phyloP scores from a whole-genome alignment of 2,329 filamentous ascomycete genomes.

The Celoporthe dispersa region DNA sequence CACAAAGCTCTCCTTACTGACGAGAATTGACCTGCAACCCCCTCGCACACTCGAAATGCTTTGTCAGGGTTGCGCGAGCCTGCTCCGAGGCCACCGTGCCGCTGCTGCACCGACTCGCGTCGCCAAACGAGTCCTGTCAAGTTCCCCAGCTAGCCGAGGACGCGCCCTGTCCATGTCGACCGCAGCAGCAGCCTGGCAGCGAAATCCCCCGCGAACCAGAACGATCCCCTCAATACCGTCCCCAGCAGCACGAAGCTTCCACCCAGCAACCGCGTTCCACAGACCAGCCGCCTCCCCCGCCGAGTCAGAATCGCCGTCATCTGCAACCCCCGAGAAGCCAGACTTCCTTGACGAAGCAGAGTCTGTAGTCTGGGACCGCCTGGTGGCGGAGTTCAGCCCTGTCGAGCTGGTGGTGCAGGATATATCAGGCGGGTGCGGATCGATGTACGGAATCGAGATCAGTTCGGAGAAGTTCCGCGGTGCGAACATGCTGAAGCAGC shows the following conservation, averaged over 20 bases:
- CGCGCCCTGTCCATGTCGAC: conserved; percentile 4
- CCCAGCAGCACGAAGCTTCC: neutral
- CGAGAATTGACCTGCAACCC: neutral
- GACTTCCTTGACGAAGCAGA: conserved; percentile 60
- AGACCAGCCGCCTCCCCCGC: conserved; percentile 37
- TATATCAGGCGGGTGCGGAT: conserved; percentile 81
- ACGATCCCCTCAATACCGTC: neutral
- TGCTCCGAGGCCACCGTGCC: conserved; percentile 13
- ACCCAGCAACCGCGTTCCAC: conserved; percentile 36
- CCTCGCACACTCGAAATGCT: conserved; percentile 12
- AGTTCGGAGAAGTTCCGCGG: conserved; percentile 73
- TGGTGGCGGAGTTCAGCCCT: conserved; percentile 54
- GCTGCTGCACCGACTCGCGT: neutral
- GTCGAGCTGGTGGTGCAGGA: conserved; percentile 70
- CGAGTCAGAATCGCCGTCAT: conserved; percentile 25
- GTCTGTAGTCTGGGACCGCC: conserved; percentile 60
- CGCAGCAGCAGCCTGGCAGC: conserved; percentile 3
- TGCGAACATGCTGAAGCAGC: conserved; percentile 76
- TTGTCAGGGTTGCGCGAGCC: conserved; percentile 21
- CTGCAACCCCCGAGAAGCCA: conserved; percentile 46
- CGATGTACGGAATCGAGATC: conserved; percentile 86
- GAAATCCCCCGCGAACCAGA: neutral
- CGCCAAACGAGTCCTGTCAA: conserved; percentile 14
- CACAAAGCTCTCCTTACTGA: no score
- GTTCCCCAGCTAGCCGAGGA: conserved; percentile 1